A percentile compares a stretch with the other conserved stretches of the same genome.
These are phyloP conservation scores for Canna indica DNA, from an alignment of 176 grass and related monocot genomes.

Conservation along the genomic window DNA sequence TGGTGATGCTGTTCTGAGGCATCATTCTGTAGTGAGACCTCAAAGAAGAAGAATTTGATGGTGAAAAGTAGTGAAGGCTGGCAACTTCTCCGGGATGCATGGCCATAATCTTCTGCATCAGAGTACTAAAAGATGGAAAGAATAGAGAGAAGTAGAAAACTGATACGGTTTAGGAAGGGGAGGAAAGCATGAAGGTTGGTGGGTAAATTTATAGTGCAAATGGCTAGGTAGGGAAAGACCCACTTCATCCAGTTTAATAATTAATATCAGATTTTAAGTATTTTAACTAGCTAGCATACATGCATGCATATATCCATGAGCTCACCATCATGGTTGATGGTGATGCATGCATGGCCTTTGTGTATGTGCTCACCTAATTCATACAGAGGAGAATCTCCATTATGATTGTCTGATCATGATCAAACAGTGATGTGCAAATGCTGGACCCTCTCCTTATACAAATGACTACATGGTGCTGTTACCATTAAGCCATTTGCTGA, in stretches of 20 bases:
- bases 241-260: too few species aligned
- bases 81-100: constrained; percentile 77
- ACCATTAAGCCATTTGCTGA: constrained; percentile 42
- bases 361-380: background rate
- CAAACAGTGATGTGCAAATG: constrained; percentile 22
- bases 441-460: constrained; percentile 23
- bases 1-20: constrained; percentile 25
- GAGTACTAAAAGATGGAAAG: constrained; percentile 3
- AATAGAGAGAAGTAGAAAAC: constrained; percentile 15
- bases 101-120: background rate
- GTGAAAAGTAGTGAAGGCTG: constrained; percentile 24
- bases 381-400: constrained; percentile 1
- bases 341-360: background rate
- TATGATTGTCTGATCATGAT: constrained; percentile 21
- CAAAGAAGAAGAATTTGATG: constrained; percentile 29
- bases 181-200: constrained; percentile 20
- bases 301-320: constrained; percentile 12
- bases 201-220: constrained; percentile 53
- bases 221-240: constrained; percentile 16
- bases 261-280: too few species aligned
- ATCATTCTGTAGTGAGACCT: constrained; percentile 51
- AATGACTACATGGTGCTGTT: constrained; percentile 41
- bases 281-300: too few species aligned
- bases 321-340: background rate
- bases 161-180: constrained; percentile 7